Base-by-base conservation (phyloP, 805 yeast genomes). In the Metschnikowia rubicola region DNA sequence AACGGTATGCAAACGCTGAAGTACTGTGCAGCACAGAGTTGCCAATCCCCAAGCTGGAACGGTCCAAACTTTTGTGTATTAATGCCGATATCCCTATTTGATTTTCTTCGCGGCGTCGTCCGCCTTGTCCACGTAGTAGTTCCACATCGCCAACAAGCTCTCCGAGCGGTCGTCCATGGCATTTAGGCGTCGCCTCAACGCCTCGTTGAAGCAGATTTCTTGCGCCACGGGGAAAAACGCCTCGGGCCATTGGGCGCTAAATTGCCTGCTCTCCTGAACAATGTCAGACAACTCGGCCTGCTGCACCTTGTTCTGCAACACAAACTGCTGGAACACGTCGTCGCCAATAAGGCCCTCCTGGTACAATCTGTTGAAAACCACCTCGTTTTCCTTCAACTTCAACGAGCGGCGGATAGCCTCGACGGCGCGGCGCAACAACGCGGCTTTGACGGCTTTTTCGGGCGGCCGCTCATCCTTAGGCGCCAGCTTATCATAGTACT, bases 261-360 rank as follows among this genome's bases (percentile, higher is more conserved):
- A 70, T 13, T 68, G 55, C 63, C 88, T 89, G 37, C 94, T 89
- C 66, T 88, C 96, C 46, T 64, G 68, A 6, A 87, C 83, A 39
- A 89, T 74, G 49, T 84, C 91, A 64, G 82, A 79, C 54, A 94
- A 70, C 66, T 94, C 98, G 28, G 85, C 62, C 58, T 90, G 96
- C 57, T 86, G 86, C 51, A 90, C 64, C 66, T 88, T 88, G 48
- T 78, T 79, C 54, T 88, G 90, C 41, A 88, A 78, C 55, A 81
- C 83, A 65, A 79, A 90, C 57, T 94, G 83, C 64, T 86, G 85
- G 77, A 80, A 86, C 32, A 88, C 72, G 44, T 87, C 96, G 59
- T 94, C 98, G 31, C 97, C 97, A 52, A 94, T 83, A 13, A 90
- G 81, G 0, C 98, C 98, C 44, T 80, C 81, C 61, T 91, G 92